phyloP scores from a whole-genome alignment of 495 filamentous ascomycete species.

The Penicillium silybi region DNA sequence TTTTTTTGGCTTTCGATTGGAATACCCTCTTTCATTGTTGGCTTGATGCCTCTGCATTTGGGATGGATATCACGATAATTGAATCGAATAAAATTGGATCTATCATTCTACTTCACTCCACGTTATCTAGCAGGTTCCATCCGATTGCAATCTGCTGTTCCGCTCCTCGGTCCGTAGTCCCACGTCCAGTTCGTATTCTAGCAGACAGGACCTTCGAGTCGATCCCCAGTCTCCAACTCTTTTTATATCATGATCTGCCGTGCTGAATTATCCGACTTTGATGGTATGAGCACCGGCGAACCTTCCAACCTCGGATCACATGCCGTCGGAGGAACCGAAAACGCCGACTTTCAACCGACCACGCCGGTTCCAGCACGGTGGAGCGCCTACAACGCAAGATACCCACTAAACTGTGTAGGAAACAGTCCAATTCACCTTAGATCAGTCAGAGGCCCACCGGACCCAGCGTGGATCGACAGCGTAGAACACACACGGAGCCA shows the following conservation, averaged over 20 bases:
- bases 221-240: too few species aligned
- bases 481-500: conserved; percentile 8
- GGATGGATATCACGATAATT: conserved; percentile 2
- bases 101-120: not conserved
- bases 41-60: conserved; percentile 10
- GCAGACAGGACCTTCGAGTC: too few species aligned
- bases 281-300: not conserved
- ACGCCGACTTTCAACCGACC: not conserved
- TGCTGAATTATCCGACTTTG: too few species aligned
- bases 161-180: not conserved
- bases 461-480: not conserved
- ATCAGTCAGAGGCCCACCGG: not conserved
- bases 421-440: not conserved
- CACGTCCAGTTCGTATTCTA: too few species aligned
- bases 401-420: not conserved
- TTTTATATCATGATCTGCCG: too few species aligned
- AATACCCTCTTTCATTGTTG: conserved; percentile 21
- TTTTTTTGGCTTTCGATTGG: conserved; percentile 15
- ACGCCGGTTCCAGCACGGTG: not conserved
- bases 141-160: not conserved
- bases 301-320: not conserved
- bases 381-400: not conserved
- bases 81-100: not conserved
- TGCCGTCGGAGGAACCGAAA: not conserved
- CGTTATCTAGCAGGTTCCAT: not conserved